Evolutionary conservation across 202 grass and related monocot genomes (phyloP), one percentile per base, ranked within the genome.

Genomic region (Panicum virgatum): DNA sequence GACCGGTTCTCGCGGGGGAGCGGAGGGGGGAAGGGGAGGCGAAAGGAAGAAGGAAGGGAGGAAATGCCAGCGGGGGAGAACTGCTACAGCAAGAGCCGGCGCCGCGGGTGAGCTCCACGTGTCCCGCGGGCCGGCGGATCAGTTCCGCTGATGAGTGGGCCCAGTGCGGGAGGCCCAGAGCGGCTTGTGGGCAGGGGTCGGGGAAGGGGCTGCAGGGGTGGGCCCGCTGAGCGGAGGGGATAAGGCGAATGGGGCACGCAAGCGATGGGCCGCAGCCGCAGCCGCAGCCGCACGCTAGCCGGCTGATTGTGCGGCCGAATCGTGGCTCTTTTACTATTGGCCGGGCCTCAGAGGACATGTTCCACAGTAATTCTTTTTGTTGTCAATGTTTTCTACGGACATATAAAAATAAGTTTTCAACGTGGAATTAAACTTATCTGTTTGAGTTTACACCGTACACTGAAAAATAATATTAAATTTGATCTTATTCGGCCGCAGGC

Each of bases 41-140:
- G 22, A 25, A 30, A 45, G 23, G 19, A 14, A 14, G 22, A 66
- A 32, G 50, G 50, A 14, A 60, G 50, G 69, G 7, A 76, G 27
- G 69, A 56, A 39, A 19, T 7, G 70, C 44, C 54, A 47, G 78
- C 26, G 72, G 65, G 18, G 43, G n/a, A 2, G 14, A 30, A 37
- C 56, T 39, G 65, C 58, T 75, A 14, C 65, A 25, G 64, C 27
- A 38, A 19, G 60, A 59, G 76, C 59, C 22, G 67, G 67, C 56
- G 78, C 46, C 12, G 38, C 77, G 44, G 1, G 15, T 4, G 57
- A 69, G 82, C 57, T 50, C 87, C 87, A 82, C 87, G 87, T 82
- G 87, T 72, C 78, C 46, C 22, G 7, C 15, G 6, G 50, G 7
- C 40, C 13, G 62, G 10, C 2, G 13, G 43, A 44, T 34, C n/a